Evolutionary conservation across 345 rosid genomes (phyloP).

Genomic region (Eucalyptus brandiana): DNA sequence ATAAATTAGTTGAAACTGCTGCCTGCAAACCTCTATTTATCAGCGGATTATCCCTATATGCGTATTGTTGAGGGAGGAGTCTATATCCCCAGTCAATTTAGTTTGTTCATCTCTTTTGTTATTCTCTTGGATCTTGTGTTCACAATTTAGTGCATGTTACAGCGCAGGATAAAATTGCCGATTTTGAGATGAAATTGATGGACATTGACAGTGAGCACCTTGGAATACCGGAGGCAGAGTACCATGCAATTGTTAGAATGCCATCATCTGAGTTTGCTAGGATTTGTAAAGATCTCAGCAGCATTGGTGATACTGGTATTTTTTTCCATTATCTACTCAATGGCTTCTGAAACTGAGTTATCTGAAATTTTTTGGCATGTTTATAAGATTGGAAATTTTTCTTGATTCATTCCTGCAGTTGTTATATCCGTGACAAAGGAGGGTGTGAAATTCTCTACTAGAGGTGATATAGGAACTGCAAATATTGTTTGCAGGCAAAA

Average conservation of each 20-base stretch:
- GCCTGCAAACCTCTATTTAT: background rate
- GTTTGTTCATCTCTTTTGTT: background rate
- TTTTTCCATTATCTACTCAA: background rate
- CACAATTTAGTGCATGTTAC: background rate
- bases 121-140: background rate
- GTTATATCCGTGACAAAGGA: slow-evolving; percentile 95
- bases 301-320: slow-evolving; percentile 92
- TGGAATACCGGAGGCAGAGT: slow-evolving; percentile 97
- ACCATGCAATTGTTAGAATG: slow-evolving; percentile 92
- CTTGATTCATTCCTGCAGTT: slow-evolving; percentile 25
- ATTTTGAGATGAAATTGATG: slow-evolving; percentile 98
- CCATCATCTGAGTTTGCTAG: slow-evolving; percentile 89
- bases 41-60: background rate
- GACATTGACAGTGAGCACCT: slow-evolving; percentile 98
- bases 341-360: background rate
- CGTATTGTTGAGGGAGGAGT: background rate
- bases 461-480: slow-evolving; percentile 94
- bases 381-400: background rate
- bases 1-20: background rate
- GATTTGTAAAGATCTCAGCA: slow-evolving; percentile 84
- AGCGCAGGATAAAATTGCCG: slow-evolving; percentile 96
- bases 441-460: slow-evolving; percentile 94
- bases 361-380: background rate
- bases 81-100: background rate
- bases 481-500: slow-evolving; percentile 94